Evolutionary conservation across 495 filamentous ascomycete genomes (phyloP).

Genomic region (Talaromyces liani): DNA sequence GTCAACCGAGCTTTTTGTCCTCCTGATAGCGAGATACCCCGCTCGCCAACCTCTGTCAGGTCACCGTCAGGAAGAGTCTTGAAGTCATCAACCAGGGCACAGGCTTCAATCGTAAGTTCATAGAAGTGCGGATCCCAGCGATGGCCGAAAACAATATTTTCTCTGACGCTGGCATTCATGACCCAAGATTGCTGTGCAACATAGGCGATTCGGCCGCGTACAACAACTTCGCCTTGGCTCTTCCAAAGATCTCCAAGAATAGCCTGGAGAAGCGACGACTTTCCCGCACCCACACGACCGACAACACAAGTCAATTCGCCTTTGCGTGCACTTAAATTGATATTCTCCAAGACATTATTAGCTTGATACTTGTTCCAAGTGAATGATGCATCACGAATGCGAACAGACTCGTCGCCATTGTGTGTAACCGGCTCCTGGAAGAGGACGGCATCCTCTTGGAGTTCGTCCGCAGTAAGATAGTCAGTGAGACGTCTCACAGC

Average conservation of each 20-base stretch:
- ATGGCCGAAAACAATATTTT: slow-evolving; percentile 97
- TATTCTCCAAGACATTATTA: slow-evolving; percentile 57
- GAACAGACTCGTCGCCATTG: slow-evolving; percentile 74
- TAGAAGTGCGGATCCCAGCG: slow-evolving; percentile 94
- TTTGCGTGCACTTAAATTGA: slow-evolving; percentile 81
- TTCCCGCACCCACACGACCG: slow-evolving; percentile 90
- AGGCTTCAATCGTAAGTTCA: slow-evolving; percentile 87
- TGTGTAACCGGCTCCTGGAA: slow-evolving; percentile 60
- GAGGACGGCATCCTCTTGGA: slow-evolving; percentile 77
- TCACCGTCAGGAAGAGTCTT: slow-evolving; percentile 90
- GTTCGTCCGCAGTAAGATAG: slow-evolving; percentile 81
- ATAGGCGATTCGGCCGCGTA: slow-evolving; percentile 80
- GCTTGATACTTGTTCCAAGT: slow-evolving; percentile 83
- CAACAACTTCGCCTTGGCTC: slow-evolving; percentile 70
- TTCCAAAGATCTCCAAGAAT: slow-evolving; percentile 91
- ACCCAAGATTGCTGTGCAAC: slow-evolving; percentile 92
- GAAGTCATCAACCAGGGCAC: slow-evolving; percentile 88
- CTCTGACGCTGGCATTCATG: slow-evolving; percentile 94
- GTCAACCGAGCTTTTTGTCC: slow-evolving; percentile 95
- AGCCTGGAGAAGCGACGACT: slow-evolving; percentile 83
- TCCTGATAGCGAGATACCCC: slow-evolving; percentile 93
- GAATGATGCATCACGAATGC: slow-evolving; percentile 78
- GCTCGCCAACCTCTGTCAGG: slow-evolving; percentile 92
- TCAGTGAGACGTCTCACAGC: slow-evolving; percentile 80
- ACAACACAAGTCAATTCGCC: slow-evolving; percentile 90